These are phyloP conservation scores for Penicillium polonicum DNA, from an alignment of 2,329 filamentous ascomycete species.

Conservation along the genomic window DNA sequence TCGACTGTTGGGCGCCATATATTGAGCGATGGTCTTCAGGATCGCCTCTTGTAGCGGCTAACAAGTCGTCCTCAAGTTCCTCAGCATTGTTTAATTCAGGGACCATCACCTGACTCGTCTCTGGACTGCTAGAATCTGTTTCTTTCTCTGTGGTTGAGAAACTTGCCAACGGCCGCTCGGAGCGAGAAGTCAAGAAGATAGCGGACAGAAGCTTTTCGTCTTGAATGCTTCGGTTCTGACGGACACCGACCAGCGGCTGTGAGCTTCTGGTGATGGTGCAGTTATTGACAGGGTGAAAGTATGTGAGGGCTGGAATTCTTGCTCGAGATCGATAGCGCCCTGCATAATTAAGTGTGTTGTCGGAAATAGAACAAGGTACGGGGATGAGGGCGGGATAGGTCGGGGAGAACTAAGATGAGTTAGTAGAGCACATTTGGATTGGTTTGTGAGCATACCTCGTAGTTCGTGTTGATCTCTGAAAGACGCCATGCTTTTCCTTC, in stretches of 20 bases:
- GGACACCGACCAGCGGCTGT: slow-evolving; percentile 83
- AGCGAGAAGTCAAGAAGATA: slow-evolving; percentile 76
- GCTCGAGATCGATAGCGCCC: slow-evolving; percentile 83
- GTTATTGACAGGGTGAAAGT: slow-evolving; percentile 95
- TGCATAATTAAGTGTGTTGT: slow-evolving; percentile 93
- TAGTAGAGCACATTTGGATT: slow-evolving; percentile 20
- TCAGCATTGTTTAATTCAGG: slow-evolving; percentile 62
- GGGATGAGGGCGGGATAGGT: slow-evolving; percentile 86
- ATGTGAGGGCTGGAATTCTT: slow-evolving; percentile 85
- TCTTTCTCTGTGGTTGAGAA: slow-evolving; percentile 44
- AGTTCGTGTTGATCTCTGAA: slow-evolving; percentile 85
- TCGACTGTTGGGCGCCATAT: slow-evolving; percentile 89
- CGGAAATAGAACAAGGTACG: slow-evolving; percentile 88
- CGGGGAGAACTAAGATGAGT: slow-evolving; percentile 66
- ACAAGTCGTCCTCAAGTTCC: slow-evolving; percentile 66
- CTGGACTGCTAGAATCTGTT: slow-evolving; percentile 47
- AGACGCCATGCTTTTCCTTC: slow-evolving; percentile 86
- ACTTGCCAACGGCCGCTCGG: slow-evolving; percentile 43
- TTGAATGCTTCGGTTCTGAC: slow-evolving; percentile 86
- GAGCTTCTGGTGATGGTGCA: slow-evolving; percentile 95
- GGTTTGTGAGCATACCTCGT: slow-evolving; percentile 51
- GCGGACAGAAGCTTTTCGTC: slow-evolving; percentile 91
- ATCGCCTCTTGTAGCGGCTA: slow-evolving; percentile 56
- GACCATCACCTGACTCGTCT: slow-evolving; percentile 40
- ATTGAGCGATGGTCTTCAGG: slow-evolving; percentile 64